Evolutionary conservation across 164 flowering plant species (phyloP), one percentile per base, ranked within the genome.

Genomic region (Euptelea pleiosperma): DNA sequence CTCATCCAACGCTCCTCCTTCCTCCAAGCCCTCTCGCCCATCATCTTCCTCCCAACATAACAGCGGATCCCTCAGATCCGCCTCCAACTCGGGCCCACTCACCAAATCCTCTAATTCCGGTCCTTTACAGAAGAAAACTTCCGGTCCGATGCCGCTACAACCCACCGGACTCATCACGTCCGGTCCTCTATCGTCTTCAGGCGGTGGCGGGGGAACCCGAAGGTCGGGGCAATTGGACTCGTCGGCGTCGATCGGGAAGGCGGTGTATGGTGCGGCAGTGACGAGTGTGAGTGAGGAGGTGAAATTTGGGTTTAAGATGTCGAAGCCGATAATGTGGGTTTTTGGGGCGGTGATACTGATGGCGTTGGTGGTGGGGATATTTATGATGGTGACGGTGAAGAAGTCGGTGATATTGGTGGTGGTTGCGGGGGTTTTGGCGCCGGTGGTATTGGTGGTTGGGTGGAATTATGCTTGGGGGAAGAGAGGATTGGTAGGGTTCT

Each of bases 331-430:
- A 61, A 69, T 85, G 71, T 94, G 99, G 97, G 83, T 75, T 49
- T 66, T 75, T 30, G 42, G 78, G 63, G 73, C 81, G 66, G 86
- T 75, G 28, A 73, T 79, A 67, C 69, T 73, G 54, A 77, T 85
- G 82, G 91, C 75, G 0, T 39, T 89, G 67, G 48, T 94, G 31
- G 89, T 84, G 2, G 97, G 90, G n/a, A 82, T 64, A 41, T 93
- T 93, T 63, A 66, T 93, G 71, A 65, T 79, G 81, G 92, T 79
- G 57, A 82, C 96, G 7, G 89, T 87, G 68, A 86, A 85, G 79
- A 90, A 82, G 70, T 60, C 72, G 33, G 70, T 81, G 37, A 74
- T 85, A n/a, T 60, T 90, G 70, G 79, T 75, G 57, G 96, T 64
- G 15, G 82, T 82, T 1, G 88, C 52, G 3, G 96, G 63, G 18